A percentile compares a stretch with the other conserved stretches of the same genome.
Evolutionary conservation across 352 stramenopile genomes (phyloP).

Genomic region (Pythium biforme): DNA sequence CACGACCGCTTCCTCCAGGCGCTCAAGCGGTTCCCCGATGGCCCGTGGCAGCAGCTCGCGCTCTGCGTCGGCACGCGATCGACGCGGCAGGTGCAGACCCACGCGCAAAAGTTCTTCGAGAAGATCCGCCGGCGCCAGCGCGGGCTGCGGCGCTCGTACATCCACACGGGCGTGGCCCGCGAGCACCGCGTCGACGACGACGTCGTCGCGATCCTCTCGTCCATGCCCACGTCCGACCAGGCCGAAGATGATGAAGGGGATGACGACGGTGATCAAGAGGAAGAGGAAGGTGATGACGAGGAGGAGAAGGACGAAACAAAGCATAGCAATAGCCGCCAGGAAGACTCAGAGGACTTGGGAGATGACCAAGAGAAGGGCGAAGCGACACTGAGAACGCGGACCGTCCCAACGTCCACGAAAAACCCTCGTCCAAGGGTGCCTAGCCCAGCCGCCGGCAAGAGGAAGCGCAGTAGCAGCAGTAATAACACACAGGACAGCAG

Average conservation of each 20-base stretch:
- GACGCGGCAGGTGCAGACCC: conserved; percentile 27
- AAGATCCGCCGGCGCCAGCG: conserved; percentile 27
- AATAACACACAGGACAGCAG: neutral
- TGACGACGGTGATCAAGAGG: neutral
- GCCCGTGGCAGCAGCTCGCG: conserved; percentile 25
- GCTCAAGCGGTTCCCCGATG: conserved; percentile 28
- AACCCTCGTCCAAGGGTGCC: neutral
- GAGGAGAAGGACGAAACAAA: neutral
- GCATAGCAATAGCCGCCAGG: neutral
- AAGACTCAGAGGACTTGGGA: neutral
- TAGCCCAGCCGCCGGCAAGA: neutral
- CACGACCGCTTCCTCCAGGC: conserved; percentile 34
- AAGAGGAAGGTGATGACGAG: neutral
- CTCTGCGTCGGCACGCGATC: conserved; percentile 25
- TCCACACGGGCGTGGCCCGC: conserved; percentile 2
- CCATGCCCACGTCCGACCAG: conserved; percentile 1
- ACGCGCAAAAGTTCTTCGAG: conserved; percentile 30
- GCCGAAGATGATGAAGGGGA: neutral
- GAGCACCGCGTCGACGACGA: conserved; percentile 29
- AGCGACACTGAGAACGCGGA: neutral
- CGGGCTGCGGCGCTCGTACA: conserved; percentile 16
- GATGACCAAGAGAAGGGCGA: neutral
- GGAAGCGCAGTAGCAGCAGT: neutral
- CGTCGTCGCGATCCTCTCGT: conserved; percentile 19
- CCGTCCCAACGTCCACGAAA: neutral